A percentile compares a stretch with the other conserved stretches of the same genome.
Conservation (phyloP, 2,329 filamentous ascomycete species). For the Botrytis tulipae region DNA sequence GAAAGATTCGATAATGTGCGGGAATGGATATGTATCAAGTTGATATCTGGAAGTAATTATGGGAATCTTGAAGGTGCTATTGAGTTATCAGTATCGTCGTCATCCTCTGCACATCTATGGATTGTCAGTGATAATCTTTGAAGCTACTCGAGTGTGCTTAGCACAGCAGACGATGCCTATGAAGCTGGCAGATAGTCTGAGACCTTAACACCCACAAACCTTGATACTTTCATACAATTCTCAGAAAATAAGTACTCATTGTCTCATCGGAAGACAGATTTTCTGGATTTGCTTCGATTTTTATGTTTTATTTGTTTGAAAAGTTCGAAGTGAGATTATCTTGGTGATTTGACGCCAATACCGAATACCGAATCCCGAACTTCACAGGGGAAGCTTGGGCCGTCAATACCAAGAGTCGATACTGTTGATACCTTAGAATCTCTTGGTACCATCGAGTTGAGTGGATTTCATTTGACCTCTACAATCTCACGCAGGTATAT, state of each 20-base stretch:
- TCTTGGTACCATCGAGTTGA: neutral
- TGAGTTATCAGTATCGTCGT: neutral
- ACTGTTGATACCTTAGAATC: neutral
- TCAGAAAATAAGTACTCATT: neutral
- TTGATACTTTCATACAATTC: neutral
- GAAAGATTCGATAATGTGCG: neutral
- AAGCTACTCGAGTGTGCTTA: neutral
- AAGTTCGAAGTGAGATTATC: neutral
- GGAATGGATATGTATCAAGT: neutral
- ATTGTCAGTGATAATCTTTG: slow-evolving; percentile 8
- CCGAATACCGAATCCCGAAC: slow-evolving; percentile 8
- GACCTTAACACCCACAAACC: neutral
- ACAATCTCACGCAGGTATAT: neutral
- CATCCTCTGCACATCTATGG: neutral
- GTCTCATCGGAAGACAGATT: too few species aligned
- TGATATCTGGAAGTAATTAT: neutral
- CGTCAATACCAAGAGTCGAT: neutral
- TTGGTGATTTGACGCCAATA: neutral
- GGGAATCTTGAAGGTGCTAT: neutral
- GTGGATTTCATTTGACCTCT: neutral
- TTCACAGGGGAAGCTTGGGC: neutral
- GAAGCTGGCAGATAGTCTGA: neutral
- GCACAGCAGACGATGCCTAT: neutral
- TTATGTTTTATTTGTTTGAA: neutral
- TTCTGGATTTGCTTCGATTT: neutral